These are phyloP conservation scores for Inonotus hispidus DNA, from an alignment of 1,284 basidiomycete genomes.

Conservation along the genomic window DNA sequence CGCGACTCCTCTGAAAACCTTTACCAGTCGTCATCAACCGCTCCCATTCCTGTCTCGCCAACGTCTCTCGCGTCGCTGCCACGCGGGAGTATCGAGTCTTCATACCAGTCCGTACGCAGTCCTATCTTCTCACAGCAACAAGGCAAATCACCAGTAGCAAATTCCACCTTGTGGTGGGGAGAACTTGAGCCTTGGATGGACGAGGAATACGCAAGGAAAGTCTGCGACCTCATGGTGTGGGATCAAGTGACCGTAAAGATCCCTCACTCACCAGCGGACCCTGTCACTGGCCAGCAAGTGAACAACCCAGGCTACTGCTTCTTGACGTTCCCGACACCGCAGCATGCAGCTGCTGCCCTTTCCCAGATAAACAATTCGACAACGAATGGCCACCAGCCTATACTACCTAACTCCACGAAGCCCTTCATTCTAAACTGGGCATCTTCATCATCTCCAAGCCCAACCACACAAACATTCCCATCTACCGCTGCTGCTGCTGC, in stretches of 20 bases:
- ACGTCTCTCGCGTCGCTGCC: constrained; percentile 5
- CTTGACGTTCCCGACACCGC: constrained; percentile 72
- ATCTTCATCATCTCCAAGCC: constrained; percentile 47
- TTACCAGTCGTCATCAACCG: constrained; percentile 7
- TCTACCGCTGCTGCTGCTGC: constrained; percentile 31
- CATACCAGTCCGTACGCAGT: background rate
- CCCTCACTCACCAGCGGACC: constrained; percentile 56
- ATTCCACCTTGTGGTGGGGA: constrained; percentile 71
- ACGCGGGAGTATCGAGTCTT: constrained; percentile 6
- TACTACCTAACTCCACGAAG: constrained; percentile 77
- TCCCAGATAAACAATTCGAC: constrained; percentile 50
- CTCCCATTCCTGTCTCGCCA: constrained; percentile 1
- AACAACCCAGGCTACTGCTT: constrained; percentile 85
- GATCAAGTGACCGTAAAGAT: constrained; percentile 66
- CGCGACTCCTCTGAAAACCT: constrained; percentile 4
- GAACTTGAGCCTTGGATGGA: constrained; percentile 90
- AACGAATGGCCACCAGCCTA: constrained; percentile 39
- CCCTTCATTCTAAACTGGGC: constrained; percentile 81
- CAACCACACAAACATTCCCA: constrained; percentile 34
- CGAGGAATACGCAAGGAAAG: constrained; percentile 82
- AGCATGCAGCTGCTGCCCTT: constrained; percentile 67
- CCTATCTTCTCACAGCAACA: constrained; percentile 18
- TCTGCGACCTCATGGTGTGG: constrained; percentile 76
- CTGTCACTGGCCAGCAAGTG: constrained; percentile 54
- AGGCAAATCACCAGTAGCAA: constrained; percentile 28